Base-by-base conservation (phyloP, 2,329 filamentous ascomycete species). In the Teratosphaeria destructans region DNA sequence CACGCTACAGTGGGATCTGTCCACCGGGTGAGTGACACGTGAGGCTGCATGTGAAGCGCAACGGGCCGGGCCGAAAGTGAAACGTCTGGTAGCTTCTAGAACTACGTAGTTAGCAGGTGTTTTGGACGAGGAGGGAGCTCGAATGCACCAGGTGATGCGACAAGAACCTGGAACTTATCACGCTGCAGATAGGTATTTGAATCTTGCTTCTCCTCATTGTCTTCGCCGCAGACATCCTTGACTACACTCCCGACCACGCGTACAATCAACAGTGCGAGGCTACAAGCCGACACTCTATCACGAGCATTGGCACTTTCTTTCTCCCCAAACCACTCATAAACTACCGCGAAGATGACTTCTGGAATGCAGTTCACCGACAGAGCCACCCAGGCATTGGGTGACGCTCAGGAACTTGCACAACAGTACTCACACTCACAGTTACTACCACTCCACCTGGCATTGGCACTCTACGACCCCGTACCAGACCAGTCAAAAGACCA, bases 291-390 rank as follows among this genome's bases (percentile, higher is more conserved):
- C 23, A 57, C 23, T 35, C 23, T 29, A 56, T 23, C 37, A 14
- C 19, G 29, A 23, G 16, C 27, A 55, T 14, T 23, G 19, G 11
- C 27, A 35, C 14, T 39, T 27, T 39, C 29, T 14, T 37, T 39
- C 43, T 19, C 8, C 43, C 6, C n/a, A n/a, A 5, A 49, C 43
- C 27, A 49, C 39, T 52, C n/a, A 32, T 4, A 57, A 10, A 14
- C 7, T 23, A 52, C 57, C 57, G 59, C 66, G 61, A 83, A 66
- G 66, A 90, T 91, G 88, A 83, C 82, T 75, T 83, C 85, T 57
- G 84, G 86, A 70, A 90, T 92, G 86, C 87, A 95, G 73, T 96
- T 96, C 74, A 99, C 94, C 66, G 93, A 97, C 77, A 82, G 89
- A 77, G 94, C 90, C 66, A 89, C 92, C 73, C 90, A 93, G 78